Evolutionary conservation across 1,284 basidiomycete genomes (phyloP).

Genomic region (Agaricales sp.): DNA sequence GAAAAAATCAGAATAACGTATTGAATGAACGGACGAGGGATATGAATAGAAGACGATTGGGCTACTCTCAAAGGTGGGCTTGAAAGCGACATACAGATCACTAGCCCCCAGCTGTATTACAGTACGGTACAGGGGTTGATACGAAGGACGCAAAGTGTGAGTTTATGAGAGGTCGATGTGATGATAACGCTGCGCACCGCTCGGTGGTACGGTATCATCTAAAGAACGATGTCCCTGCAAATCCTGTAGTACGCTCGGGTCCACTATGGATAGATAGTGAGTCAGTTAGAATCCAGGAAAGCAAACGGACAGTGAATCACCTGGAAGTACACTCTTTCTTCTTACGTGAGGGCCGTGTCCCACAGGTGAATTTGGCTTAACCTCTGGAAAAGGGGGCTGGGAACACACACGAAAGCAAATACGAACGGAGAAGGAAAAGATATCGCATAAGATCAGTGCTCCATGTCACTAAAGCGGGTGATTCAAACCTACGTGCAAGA

Average conservation of each 20-base stretch:
- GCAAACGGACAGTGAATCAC: conserved; percentile 29
- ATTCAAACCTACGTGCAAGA: background rate
- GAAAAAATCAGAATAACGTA: background rate
- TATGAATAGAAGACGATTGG: background rate
- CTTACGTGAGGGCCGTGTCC: conserved; percentile 61
- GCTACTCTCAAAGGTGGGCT: background rate
- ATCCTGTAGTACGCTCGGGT: conserved; percentile 81
- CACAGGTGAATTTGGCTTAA: conserved; percentile 26
- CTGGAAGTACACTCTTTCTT: conserved; percentile 79
- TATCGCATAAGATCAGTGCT: background rate
- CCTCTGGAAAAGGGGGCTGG: conserved; percentile 54
- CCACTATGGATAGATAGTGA: conserved; percentile 38
- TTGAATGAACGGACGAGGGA: background rate
- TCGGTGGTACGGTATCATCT: conserved; percentile 35
- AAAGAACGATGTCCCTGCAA: conserved; percentile 80
- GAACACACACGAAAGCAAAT: conserved; percentile 7
- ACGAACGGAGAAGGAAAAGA: background rate
- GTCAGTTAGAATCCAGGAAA: conserved; percentile 9
- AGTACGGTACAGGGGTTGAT: background rate
- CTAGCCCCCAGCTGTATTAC: background rate
- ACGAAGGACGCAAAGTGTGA: background rate
- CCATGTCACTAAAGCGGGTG: background rate
- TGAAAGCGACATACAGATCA: background rate
- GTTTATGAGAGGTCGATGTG: background rate
- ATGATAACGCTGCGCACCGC: conserved; percentile 3